phyloP scores from a whole-genome alignment of 192 early-diverging fungal genomes.

The Podila horticola region DNA sequence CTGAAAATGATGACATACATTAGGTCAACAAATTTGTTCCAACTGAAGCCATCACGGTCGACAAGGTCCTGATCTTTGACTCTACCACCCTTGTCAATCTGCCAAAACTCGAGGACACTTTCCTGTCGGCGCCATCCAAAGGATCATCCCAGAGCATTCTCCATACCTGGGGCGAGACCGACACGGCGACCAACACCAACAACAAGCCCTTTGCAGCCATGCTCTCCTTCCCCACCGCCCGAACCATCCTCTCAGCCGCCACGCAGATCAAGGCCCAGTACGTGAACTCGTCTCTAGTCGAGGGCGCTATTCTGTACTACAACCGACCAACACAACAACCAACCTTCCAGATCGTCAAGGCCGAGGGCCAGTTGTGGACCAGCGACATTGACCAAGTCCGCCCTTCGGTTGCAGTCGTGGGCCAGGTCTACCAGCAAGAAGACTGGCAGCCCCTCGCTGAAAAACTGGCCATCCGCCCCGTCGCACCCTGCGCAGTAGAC shows the following conservation, averaged over 20 bases:
- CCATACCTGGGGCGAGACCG: slow-evolving; percentile 23
- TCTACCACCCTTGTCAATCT: slow-evolving; percentile 33
- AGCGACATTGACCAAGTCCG: slow-evolving; percentile 57
- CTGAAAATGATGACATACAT: not conserved
- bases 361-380: slow-evolving; percentile 50
- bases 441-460: slow-evolving; percentile 54
- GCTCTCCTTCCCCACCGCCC: slow-evolving; percentile 52
- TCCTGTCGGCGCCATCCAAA: not conserved
- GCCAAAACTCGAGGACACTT: slow-evolving; percentile 27
- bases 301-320: slow-evolving; percentile 17
- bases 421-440: slow-evolving; percentile 56
- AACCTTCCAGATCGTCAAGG: slow-evolving; percentile 28
- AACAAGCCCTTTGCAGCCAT: slow-evolving; percentile 50
- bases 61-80: slow-evolving; percentile 42
- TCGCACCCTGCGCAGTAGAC: slow-evolving; percentile 33
- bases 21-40: slow-evolving; percentile 45
- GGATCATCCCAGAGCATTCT: slow-evolving; percentile 3
- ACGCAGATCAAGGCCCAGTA: slow-evolving; percentile 23
- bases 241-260: slow-evolving; percentile 12
- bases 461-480: slow-evolving; percentile 35
- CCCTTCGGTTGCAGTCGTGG: slow-evolving; percentile 37
- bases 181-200: not conserved
- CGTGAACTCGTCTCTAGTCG: slow-evolving; percentile 15
- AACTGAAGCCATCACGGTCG: slow-evolving; percentile 19
- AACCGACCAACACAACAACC: slow-evolving; percentile 20